phyloP scores from a whole-genome alignment of 2,329 filamentous ascomycete genomes.

The Exophiala sideris region DNA sequence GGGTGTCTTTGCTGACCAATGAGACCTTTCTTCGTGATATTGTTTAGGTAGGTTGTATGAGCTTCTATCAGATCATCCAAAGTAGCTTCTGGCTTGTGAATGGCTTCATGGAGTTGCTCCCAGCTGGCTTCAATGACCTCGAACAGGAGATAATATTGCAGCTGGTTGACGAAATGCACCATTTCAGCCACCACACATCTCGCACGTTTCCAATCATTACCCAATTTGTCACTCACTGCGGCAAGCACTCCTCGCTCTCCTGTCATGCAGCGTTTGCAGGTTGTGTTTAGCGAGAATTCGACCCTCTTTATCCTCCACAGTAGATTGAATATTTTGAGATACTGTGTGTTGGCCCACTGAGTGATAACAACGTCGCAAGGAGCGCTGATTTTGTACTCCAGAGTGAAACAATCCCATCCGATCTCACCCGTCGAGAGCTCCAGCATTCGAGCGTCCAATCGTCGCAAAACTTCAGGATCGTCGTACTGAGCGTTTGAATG shows the following conservation, averaged over 20 bases:
- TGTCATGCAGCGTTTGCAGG: constrained; percentile 95
- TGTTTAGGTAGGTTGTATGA: constrained; percentile 84
- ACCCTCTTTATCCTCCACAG: constrained; percentile 97
- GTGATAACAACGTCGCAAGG: constrained; percentile 97
- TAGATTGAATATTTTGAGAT: constrained; percentile 98
- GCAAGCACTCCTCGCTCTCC: constrained; percentile 87
- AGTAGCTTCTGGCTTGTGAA: constrained; percentile 81
- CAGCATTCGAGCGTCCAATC: constrained; percentile 95
- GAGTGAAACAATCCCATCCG: constrained; percentile 97
- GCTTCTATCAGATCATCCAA: constrained; percentile 92
- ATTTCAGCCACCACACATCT: constrained; percentile 90
- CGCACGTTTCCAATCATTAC: constrained; percentile 83
- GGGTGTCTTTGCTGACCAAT: constrained; percentile 64
- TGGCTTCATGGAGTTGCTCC: constrained; percentile 80
- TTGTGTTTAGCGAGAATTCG: constrained; percentile 85
- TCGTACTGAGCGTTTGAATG: constrained; percentile 97
- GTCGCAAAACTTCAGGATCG: constrained; percentile 81
- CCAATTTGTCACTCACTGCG: constrained; percentile 68
- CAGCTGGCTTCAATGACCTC: constrained; percentile 97
- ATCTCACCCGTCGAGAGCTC: constrained; percentile 95
- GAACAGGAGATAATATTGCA: constrained; percentile 98
- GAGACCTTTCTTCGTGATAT: constrained; percentile 93
- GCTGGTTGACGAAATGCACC: constrained; percentile 95
- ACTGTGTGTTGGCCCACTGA: constrained; percentile 91
- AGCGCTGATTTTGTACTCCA: constrained; percentile 97